Conservation (phyloP, 2,329 filamentous ascomycete genomes). For the Ilyonectria robusta region DNA sequence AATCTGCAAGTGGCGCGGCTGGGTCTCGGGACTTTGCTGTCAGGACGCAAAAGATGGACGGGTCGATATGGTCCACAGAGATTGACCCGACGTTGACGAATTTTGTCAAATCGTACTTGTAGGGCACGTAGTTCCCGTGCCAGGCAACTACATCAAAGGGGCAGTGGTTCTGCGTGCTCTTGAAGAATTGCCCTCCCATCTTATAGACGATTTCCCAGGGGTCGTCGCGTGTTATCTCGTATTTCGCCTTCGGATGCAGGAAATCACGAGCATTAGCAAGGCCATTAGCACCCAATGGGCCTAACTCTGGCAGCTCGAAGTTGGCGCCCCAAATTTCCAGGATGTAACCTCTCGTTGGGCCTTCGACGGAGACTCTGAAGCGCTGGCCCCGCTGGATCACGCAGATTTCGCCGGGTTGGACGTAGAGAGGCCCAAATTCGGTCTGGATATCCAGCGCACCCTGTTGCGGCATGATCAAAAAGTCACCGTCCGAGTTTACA, state of each 20-base stretch:
- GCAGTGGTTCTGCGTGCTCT: slow-evolving; percentile 72
- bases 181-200: slow-evolving; percentile 73
- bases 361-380: slow-evolving; percentile 57
- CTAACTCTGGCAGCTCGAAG: slow-evolving; percentile 77
- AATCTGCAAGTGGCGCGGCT: slow-evolving; percentile 72
- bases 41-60: slow-evolving; percentile 75
- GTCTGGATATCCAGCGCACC: slow-evolving; percentile 78
- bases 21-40: slow-evolving; percentile 69
- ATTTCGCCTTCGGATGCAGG: slow-evolving; percentile 71
- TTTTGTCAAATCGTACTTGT: slow-evolving; percentile 70
- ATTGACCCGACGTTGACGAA: slow-evolving; percentile 67
- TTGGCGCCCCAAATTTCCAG: slow-evolving; percentile 76
- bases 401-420: slow-evolving; percentile 77
- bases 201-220: slow-evolving; percentile 73
- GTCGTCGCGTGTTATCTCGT: slow-evolving; percentile 65
- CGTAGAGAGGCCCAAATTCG: slow-evolving; percentile 74
- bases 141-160: slow-evolving; percentile 81
- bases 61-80: slow-evolving; percentile 73
- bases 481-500: slow-evolving; percentile 75
- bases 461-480: slow-evolving; percentile 76
- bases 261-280: slow-evolving; percentile 78
- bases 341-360: slow-evolving; percentile 75
- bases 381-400: slow-evolving; percentile 77
- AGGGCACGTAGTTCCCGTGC: slow-evolving; percentile 78
- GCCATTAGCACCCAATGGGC: slow-evolving; percentile 76